Evolutionary conservation across 345 rosid species (phyloP).

Genomic region (Atalantia buxifolia): DNA sequence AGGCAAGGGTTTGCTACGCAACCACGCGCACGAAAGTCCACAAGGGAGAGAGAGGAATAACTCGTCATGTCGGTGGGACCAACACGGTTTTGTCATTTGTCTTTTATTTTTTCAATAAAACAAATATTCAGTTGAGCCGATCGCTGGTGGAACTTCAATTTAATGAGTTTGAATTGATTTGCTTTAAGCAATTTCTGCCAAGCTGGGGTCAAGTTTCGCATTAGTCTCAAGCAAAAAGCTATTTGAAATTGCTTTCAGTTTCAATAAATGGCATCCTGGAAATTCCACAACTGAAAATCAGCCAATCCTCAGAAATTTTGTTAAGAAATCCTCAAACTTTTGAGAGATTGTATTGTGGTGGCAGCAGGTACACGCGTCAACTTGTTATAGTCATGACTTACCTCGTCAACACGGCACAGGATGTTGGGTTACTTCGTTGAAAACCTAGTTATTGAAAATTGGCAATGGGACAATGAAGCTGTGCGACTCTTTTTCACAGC

Average conservation of each 20-base stretch:
- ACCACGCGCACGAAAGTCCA: no score
- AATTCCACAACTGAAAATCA: neutral
- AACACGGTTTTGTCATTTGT: no score
- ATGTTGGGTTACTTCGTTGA: slow-evolving; percentile 9
- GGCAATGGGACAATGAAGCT: neutral
- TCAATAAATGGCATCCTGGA: neutral
- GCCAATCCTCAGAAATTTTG: no score
- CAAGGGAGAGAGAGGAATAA: no score
- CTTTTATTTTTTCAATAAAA: no score
- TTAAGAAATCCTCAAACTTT: neutral
- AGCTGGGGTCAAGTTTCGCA: neutral
- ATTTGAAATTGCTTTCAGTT: neutral
- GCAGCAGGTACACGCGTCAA: neutral
- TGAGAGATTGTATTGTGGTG: neutral
- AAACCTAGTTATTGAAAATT: slow-evolving; percentile 1
- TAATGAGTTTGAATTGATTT: no score
- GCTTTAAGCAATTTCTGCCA: no score
- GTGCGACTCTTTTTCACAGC: slow-evolving; percentile 9
- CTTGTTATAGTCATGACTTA: slow-evolving; percentile 1
- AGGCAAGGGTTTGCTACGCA: no score
- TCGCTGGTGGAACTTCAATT: no score
- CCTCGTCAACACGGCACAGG: slow-evolving; percentile 5
- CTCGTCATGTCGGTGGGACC: no score
- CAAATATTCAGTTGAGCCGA: no score
- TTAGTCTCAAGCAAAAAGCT: neutral